These are phyloP conservation scores for Madurella mycetomatis DNA, from an alignment of 2,329 filamentous ascomycete genomes.

Conservation along the genomic window DNA sequence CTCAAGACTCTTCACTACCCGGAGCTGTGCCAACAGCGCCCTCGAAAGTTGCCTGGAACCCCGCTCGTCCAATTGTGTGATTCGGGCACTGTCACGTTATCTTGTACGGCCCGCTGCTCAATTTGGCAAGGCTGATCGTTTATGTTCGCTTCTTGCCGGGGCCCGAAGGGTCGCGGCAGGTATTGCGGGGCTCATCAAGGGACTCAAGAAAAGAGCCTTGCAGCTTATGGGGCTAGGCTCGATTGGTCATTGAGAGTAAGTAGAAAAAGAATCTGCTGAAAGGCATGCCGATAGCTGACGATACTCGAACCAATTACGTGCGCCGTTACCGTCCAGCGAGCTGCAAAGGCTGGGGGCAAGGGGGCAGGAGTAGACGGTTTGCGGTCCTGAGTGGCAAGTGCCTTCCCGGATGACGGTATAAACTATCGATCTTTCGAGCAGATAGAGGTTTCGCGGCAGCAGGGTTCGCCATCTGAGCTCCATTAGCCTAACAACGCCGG, in stretches of 20 bases:
- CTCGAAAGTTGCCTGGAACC: too few species aligned
- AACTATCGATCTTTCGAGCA: not conserved
- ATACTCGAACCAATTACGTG: not conserved
- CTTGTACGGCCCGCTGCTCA: too few species aligned
- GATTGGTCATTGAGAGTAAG: not conserved
- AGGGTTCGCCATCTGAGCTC: constrained; percentile 14
- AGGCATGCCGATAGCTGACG: not conserved
- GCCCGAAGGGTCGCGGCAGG: not conserved
- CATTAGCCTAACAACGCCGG: constrained; percentile 22
- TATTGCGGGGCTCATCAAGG: not conserved
- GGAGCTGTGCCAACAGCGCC: too few species aligned
- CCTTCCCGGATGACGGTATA: not conserved
- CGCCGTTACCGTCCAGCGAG: not conserved
- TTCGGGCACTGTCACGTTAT: too few species aligned
- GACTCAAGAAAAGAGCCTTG: not conserved
- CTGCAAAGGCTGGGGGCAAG: not conserved
- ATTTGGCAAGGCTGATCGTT: not conserved
- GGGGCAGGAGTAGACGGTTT: not conserved
- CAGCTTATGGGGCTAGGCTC: not conserved
- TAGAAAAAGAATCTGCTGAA: not conserved
- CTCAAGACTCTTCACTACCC: too few species aligned
- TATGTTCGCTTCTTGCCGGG: not conserved
- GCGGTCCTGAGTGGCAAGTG: too few species aligned
- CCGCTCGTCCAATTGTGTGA: too few species aligned
- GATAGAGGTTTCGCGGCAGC: not conserved